Conservation (phyloP, 1,139 yeast genomes). For the Pichia sp. region DNA sequence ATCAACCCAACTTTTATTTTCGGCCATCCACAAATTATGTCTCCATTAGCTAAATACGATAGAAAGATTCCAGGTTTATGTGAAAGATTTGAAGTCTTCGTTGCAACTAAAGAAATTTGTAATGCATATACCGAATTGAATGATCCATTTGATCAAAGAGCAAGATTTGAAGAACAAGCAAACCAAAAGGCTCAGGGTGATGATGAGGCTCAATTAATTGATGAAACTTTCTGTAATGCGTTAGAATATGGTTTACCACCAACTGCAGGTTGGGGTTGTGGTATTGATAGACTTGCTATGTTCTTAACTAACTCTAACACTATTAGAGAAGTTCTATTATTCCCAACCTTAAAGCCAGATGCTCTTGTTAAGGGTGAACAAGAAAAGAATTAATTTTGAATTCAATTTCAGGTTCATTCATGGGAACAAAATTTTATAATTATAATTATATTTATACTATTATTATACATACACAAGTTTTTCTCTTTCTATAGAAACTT, state of each 20-base stretch:
- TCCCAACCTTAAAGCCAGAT: conserved; percentile 99
- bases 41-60: conserved; percentile 96
- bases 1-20: conserved; percentile 96
- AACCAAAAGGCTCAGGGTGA: conserved; percentile 98
- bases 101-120: conserved; percentile 96
- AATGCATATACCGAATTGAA: conserved; percentile 98
- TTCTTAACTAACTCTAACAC: conserved; percentile 94
- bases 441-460: neutral
- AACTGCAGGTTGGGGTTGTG: conserved; percentile 99
- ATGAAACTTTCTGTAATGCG: conserved; percentile 95
- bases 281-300: conserved; percentile 98
- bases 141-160: conserved; percentile 97
- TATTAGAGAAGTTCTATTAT: conserved; percentile 92
- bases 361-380: conserved; percentile 30
- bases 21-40: conserved; percentile 99
- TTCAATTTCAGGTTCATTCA: neutral
- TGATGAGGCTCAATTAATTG: conserved; percentile 95
- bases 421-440: neutral
- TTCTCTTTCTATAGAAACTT: neutral
- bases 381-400: conserved; percentile 18
- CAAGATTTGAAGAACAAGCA: conserved; percentile 97
- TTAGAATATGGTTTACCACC: conserved; percentile 98
- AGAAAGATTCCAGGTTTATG: conserved; percentile 89
- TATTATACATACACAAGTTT: neutral
- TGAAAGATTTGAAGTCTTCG: conserved; percentile 97